Conservation (phyloP, 1,284 basidiomycete species). For the Amylostereum areolatum region DNA sequence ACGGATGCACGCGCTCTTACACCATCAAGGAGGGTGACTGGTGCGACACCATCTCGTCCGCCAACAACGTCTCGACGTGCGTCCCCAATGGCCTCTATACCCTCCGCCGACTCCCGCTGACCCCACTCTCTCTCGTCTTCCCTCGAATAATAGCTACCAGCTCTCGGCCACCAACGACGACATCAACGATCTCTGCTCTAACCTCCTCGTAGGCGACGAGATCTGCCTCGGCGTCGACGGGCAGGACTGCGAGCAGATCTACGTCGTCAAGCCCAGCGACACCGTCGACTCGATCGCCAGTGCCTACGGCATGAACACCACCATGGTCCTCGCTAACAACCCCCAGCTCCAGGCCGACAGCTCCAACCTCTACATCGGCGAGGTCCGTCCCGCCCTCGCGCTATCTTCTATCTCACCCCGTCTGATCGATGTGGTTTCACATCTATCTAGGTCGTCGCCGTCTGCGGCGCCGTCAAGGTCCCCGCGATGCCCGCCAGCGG, state of each 20-base stretch:
- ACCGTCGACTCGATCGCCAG: slow-evolving; percentile 40
- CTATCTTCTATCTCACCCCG: background rate
- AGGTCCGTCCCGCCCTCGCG: slow-evolving; percentile 35
- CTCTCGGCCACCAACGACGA: slow-evolving; percentile 53
- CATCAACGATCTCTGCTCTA: slow-evolving; percentile 44
- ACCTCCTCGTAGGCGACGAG: slow-evolving; percentile 41
- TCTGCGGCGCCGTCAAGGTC: slow-evolving; percentile 28
- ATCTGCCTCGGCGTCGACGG: slow-evolving; percentile 30
- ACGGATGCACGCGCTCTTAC: slow-evolving; percentile 55
- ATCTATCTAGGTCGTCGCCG: slow-evolving; percentile 44
- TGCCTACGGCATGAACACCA: slow-evolving; percentile 37
- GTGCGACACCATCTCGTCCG: slow-evolving; percentile 65
- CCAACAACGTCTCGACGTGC: slow-evolving; percentile 61
- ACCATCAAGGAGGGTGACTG: slow-evolving; percentile 53
- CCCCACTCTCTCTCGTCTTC: background rate
- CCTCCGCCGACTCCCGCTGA: too few species aligned
- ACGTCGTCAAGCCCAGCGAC: slow-evolving; percentile 44
- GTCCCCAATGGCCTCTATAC: too few species aligned
- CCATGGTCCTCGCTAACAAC: slow-evolving; percentile 55
- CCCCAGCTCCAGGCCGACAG: slow-evolving; percentile 57
- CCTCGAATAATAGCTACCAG: slow-evolving; percentile 52
- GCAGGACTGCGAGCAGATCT: slow-evolving; percentile 26
- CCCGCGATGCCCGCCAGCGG: slow-evolving; percentile 33
- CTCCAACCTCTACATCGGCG: slow-evolving; percentile 59
- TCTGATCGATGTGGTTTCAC: background rate